Evolutionary conservation across 495 filamentous ascomycete species (phyloP), one percentile per base, ranked within the genome.

Genomic region (Pseudomonodictys pantanalensis): DNA sequence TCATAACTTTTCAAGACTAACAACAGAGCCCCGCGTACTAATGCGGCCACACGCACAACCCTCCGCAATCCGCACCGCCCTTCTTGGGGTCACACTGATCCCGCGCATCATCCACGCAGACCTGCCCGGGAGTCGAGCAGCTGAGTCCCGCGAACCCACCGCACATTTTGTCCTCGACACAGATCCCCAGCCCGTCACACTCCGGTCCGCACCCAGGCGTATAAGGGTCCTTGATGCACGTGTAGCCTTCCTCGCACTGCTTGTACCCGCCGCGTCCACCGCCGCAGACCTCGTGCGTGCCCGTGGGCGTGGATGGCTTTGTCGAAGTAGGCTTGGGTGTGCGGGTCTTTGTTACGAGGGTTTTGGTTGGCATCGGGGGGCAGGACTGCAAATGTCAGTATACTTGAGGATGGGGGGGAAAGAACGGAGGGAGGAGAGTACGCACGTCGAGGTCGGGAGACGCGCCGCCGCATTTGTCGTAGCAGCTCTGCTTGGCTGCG

Each of bases 51-150:
- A 62, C 41, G 47, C 53, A 58, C 53, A 63, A 41, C 20, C 60
- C 60, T 15, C 35, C 54, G 43, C 64, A 66, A 51, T 66, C 64
- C 12, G 58, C 58, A 7, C 64, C 58, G 9, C 64, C 58, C 0
- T 43, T 52, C 53, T 48, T 28, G n/a, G 64, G 58, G 58, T 66
- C 64, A 45, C 58, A 66, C 4, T 41, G 29, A 62, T 66, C 64
- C 29, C 58, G 28, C 30, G 58, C 47, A 58, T 66, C 58, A 59
- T 66, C 58, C n/a, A 62, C 28, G 52, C 64, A 66, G 12, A 26
- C 42, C 52, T 47, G 25, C 5, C 41, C 47, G 33, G 0, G 12
- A 1, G 38, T 25, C 26, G 50, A 33, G 47, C 64, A 66, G 1
- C 20, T 17, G 25, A 58, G 39, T 35, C 52, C 64, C 1, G 58